Conservation (phyloP, 805 yeast genomes). For the Yarrowia yakushimensis region DNA sequence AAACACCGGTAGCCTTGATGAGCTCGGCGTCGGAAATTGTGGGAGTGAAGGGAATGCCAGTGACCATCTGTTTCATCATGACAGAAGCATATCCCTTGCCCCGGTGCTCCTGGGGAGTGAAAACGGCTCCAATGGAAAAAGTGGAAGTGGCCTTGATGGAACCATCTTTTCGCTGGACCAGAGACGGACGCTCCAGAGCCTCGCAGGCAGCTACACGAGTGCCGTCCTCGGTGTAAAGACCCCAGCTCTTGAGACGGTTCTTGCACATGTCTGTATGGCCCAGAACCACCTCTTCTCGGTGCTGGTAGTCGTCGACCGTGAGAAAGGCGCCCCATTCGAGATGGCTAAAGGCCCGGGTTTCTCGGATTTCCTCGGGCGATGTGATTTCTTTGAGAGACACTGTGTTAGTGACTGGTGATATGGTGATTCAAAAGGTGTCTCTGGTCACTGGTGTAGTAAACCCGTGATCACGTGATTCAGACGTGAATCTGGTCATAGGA, state of each 20-base stretch:
- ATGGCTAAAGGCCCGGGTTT: constrained; percentile 26
- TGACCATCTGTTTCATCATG: constrained; percentile 9
- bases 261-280: constrained; percentile 26
- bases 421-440: too few species aligned
- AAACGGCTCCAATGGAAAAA: constrained; percentile 55
- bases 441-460: too few species aligned
- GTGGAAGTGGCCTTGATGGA: constrained; percentile 28
- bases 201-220: constrained; percentile 46
- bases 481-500: too few species aligned
- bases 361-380: neutral
- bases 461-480: too few species aligned
- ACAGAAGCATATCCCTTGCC: constrained; percentile 52
- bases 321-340: constrained; percentile 34
- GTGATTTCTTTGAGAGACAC: constrained; percentile 24
- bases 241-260: constrained; percentile 33
- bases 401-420: neutral
- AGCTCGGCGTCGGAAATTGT: constrained; percentile 1
- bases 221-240: constrained; percentile 34
- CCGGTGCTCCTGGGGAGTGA: constrained; percentile 48
- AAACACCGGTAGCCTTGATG: constrained; percentile 22
- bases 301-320: constrained; percentile 32
- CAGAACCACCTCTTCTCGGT: constrained; percentile 32
- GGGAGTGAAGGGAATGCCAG: constrained; percentile 4
- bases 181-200: constrained; percentile 41
- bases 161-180: constrained; percentile 30